Evolutionary conservation across 371 early-diverging fungal genomes (phyloP).

Genomic region (Mycotypha africana): DNA sequence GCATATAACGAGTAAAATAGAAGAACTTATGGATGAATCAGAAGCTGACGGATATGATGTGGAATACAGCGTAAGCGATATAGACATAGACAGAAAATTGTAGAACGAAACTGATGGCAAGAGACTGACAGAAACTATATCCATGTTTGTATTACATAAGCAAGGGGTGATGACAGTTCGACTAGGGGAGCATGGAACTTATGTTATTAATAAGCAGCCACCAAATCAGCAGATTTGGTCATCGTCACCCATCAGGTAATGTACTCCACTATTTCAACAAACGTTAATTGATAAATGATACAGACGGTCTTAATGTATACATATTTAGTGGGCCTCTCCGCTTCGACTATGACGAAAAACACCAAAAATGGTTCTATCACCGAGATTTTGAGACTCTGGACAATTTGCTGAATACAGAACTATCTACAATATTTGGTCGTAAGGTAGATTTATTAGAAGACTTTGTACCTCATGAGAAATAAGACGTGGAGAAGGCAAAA

Average conservation of each 20-base stretch:
- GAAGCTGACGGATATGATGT: constrained; percentile 77
- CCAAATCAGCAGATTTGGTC: constrained; percentile 98
- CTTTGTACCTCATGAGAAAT: constrained; percentile 8
- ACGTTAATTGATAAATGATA: background rate
- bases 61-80: constrained; percentile 69
- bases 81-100: no score
- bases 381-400: constrained; percentile 66
- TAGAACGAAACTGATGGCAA: background rate
- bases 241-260: constrained; percentile 85
- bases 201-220: constrained; percentile 98
- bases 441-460: constrained; percentile 30
- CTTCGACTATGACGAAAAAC: constrained; percentile 66
- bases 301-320: constrained; percentile 1
- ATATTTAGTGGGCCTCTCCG: constrained; percentile 82
- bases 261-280: no score
- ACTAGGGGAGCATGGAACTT: constrained; percentile 84
- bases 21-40: constrained; percentile 71
- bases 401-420: constrained; percentile 62
- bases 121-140: background rate
- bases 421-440: constrained; percentile 38
- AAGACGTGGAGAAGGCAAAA: no score
- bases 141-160: constrained; percentile 5
- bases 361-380: constrained; percentile 70
- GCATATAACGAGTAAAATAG: constrained; percentile 65
- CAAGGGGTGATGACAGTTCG: constrained; percentile 89